phyloP scores from a whole-genome alignment of 495 filamentous ascomycete genomes.

The Penicillium psychrofluorescens region DNA sequence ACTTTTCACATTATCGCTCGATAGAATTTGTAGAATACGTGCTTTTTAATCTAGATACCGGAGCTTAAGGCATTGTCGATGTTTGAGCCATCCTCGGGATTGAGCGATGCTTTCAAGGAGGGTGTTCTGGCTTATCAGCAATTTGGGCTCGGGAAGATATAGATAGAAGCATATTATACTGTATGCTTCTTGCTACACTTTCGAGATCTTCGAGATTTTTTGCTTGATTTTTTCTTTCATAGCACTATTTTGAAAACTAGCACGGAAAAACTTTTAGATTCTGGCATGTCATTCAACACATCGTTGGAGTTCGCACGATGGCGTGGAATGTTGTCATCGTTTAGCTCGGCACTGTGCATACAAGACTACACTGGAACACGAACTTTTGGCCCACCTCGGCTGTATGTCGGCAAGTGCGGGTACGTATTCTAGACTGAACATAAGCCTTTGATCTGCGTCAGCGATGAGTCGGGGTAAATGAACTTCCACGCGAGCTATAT shows the following conservation, averaged over 20 bases:
- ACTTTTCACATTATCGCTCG: no score
- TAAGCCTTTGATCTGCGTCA: no score
- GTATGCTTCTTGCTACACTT: neutral
- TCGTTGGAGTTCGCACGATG: neutral
- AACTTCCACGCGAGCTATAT: no score
- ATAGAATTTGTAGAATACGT: no score
- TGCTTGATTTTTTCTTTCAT: neutral
- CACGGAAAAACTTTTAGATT: neutral
- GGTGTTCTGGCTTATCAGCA: no score
- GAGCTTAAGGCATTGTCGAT: conserved; percentile 5
- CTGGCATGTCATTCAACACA: neutral
- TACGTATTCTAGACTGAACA: no score
- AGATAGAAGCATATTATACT: neutral
- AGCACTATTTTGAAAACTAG: neutral
- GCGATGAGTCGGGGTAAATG: no score
- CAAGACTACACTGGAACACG: neutral
- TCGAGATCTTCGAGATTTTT: neutral
- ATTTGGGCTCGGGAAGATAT: no score
- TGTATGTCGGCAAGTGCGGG: no score
- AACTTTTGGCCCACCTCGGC: no score
- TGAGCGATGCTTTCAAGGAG: no score
- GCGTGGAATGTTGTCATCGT: conserved; percentile 7
- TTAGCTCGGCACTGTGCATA: neutral
- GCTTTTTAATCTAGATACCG: neutral
- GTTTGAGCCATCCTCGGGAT: neutral